Base-by-base conservation (phyloP, 2,329 filamentous ascomycete genomes). In the Coniochaeta pulveracea region DNA sequence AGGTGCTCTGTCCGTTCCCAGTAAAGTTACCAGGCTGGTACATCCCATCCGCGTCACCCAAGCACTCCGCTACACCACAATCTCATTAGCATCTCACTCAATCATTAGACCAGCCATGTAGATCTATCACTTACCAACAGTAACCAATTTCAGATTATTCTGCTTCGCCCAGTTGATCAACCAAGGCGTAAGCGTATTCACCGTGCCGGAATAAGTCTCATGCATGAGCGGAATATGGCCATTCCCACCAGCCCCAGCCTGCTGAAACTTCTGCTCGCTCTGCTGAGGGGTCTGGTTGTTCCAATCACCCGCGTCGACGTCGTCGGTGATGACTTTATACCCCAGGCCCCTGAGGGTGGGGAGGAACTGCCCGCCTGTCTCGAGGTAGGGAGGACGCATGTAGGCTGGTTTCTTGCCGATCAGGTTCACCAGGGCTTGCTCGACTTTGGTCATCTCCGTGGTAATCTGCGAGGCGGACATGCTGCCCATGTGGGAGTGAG, bases 301-400 rank as follows among this genome's bases (percentile, higher is more conserved):
- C 61, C 75, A 77, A 52, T 78, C 74, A 33, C 72, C 66, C 2
- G 72, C 64, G 47, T 79, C 73, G 31, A 78, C 56, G 40, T 77
- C 68, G 45, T 75, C 62, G 44, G 71, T 76, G 44, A 71, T 66
- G 45, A 76, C 63, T 46, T 72, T 71, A 58, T 75, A 76, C 36
- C 67, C 67, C 32, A 76, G 49, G 35, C 52, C 40, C 36, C 45
- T 46, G 55, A 66, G 56, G 10, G 56, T 57, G 12, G 47, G 45
- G 30, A 66, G 50, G 26, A 66, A 56, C 37, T 56, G 47, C 15
- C 60, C 61, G 33, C 61, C 53, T 3, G 63, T 66, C 37, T 60
- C 60, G 26, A 68, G 61, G 50, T 66, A 66, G 0, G 64, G 64
- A 5, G 64, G 64, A 0, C 64, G 61, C 58, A 68, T 57, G 52